Evolutionary conservation across 805 yeast genomes (phyloP).

Genomic region (Scheffersomyces stipitis): DNA sequence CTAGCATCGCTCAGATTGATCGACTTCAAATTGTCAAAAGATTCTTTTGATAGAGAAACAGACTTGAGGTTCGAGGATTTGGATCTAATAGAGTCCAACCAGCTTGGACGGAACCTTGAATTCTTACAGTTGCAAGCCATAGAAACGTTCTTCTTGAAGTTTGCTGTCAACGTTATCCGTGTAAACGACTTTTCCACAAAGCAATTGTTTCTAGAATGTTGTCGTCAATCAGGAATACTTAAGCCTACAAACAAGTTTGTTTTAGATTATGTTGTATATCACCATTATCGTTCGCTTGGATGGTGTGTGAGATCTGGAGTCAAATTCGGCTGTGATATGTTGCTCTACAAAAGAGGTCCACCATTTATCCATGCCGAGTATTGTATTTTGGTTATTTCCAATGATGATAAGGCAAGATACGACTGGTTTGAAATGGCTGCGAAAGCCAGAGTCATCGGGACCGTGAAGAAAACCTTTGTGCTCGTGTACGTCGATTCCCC

Average conservation of each 20-base stretch:
- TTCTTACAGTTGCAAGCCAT: slow-evolving; percentile 69
- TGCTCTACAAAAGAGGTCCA: slow-evolving; percentile 88
- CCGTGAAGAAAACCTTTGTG: slow-evolving; percentile 78
- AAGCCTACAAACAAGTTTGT: slow-evolving; percentile 35
- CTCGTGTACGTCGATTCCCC: slow-evolving; percentile 67
- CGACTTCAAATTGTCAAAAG: slow-evolving; percentile 15
- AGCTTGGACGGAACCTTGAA: slow-evolving; percentile 30
- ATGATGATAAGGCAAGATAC: slow-evolving; percentile 34
- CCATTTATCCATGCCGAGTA: slow-evolving; percentile 94
- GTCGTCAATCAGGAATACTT: slow-evolving; percentile 2
- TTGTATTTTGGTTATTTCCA: slow-evolving; percentile 56
- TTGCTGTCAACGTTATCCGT: slow-evolving; percentile 52
- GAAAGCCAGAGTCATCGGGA: slow-evolving; percentile 76
- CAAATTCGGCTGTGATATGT: slow-evolving; percentile 85
- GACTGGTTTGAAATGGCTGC: slow-evolving; percentile 61
- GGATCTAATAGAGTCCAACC: slow-evolving; percentile 3
- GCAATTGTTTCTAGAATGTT: slow-evolving; percentile 27
- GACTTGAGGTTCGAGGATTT: background rate
- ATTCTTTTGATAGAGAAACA: slow-evolving; percentile 7
- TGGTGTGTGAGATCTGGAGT: slow-evolving; percentile 95
- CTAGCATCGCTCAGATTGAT: slow-evolving; percentile 5
- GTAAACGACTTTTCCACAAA: slow-evolving; percentile 20
- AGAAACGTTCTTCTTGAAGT: slow-evolving; percentile 70
- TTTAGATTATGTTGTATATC: slow-evolving; percentile 69
- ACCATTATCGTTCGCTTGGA: slow-evolving; percentile 82